Conservation (phyloP, 2,329 filamentous ascomycete genomes). For the Fusarium coffeatum region DNA sequence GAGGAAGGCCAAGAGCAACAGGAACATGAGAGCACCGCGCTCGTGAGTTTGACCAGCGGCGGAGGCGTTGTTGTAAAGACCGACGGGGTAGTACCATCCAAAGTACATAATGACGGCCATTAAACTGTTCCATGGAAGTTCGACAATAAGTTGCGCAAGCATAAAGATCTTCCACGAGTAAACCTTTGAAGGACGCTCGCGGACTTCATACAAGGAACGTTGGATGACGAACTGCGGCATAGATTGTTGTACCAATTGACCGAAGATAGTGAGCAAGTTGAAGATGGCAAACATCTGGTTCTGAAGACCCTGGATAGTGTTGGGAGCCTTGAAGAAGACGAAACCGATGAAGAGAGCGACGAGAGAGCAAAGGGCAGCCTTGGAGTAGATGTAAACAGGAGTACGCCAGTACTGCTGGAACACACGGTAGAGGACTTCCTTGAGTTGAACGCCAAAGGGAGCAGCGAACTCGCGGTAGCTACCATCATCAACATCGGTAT, state of each 20-base stretch:
- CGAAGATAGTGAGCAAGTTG: slow-evolving; percentile 85
- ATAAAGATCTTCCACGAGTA: slow-evolving; percentile 91
- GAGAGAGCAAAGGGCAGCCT: slow-evolving; percentile 73
- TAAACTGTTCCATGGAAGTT: slow-evolving; percentile 85
- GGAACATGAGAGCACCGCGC: slow-evolving; percentile 82
- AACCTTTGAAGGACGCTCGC: slow-evolving; percentile 84
- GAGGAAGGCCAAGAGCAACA: slow-evolving; percentile 80
- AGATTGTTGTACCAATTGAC: slow-evolving; percentile 80
- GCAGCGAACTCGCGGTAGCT: slow-evolving; percentile 83
- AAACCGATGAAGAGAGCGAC: slow-evolving; percentile 83
- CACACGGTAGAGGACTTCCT: slow-evolving; percentile 76
- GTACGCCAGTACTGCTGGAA: slow-evolving; percentile 95
- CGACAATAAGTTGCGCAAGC: slow-evolving; percentile 83
- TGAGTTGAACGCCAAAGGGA: slow-evolving; percentile 75
- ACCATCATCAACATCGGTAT: slow-evolving; percentile 53
- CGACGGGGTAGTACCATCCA: slow-evolving; percentile 88
- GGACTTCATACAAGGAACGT: slow-evolving; percentile 83
- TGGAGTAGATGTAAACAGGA: slow-evolving; percentile 89
- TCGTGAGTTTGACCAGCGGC: slow-evolving; percentile 70
- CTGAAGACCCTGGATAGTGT: slow-evolving; percentile 80
- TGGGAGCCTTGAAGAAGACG: slow-evolving; percentile 78
- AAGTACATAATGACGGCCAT: slow-evolving; percentile 82
- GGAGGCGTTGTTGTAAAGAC: slow-evolving; percentile 76
- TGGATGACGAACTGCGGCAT: slow-evolving; percentile 90
- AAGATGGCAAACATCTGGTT: slow-evolving; percentile 91